These are phyloP conservation scores for Backusella mclennaniae DNA, from an alignment of 192 early-diverging fungal genomes.

Conservation along the genomic window DNA sequence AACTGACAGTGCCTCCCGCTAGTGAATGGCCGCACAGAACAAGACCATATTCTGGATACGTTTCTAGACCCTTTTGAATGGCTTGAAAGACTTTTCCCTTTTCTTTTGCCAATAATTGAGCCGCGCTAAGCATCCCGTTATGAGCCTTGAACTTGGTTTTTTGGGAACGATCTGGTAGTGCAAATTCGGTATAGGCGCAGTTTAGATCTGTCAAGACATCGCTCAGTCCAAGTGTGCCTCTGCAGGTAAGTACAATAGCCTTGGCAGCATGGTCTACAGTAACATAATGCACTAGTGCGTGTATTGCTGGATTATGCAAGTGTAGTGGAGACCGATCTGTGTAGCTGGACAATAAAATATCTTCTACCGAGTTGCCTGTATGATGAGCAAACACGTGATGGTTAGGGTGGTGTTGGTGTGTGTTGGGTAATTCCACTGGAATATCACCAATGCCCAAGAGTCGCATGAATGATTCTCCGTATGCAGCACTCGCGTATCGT, in stretches of 20 bases:
- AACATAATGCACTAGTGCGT: constrained; percentile 77
- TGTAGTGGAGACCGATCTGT: constrained; percentile 44
- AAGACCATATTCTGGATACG: constrained; percentile 77
- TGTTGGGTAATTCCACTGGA: constrained; percentile 34
- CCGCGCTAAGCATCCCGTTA: constrained; percentile 83
- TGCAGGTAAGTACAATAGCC: constrained; percentile 77
- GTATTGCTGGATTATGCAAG: constrained; percentile 54
- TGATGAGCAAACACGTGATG: constrained; percentile 72
- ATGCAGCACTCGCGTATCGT: constrained; percentile 66
- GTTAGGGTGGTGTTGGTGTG: constrained; percentile 19
- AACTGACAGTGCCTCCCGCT: constrained; percentile 82
- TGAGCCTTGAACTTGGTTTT: constrained; percentile 61
- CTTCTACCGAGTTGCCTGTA: constrained; percentile 68
- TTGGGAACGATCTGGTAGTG: constrained; percentile 25
- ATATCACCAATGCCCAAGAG: constrained; percentile 61
- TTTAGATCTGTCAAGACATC: constrained; percentile 88
- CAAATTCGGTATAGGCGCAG: constrained; percentile 66
- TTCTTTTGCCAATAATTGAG: constrained; percentile 63
- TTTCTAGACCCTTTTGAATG: constrained; percentile 64
- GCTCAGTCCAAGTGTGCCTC: constrained; percentile 83
- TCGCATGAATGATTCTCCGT: constrained; percentile 73
- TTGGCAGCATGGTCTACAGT: constrained; percentile 79
- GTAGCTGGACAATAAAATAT: constrained; percentile 70
- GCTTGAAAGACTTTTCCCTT: constrained; percentile 69
- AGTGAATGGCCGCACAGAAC: constrained; percentile 88